phyloP scores from a whole-genome alignment of 805 yeast genomes.

The Saccharomycopsis selenospora region DNA sequence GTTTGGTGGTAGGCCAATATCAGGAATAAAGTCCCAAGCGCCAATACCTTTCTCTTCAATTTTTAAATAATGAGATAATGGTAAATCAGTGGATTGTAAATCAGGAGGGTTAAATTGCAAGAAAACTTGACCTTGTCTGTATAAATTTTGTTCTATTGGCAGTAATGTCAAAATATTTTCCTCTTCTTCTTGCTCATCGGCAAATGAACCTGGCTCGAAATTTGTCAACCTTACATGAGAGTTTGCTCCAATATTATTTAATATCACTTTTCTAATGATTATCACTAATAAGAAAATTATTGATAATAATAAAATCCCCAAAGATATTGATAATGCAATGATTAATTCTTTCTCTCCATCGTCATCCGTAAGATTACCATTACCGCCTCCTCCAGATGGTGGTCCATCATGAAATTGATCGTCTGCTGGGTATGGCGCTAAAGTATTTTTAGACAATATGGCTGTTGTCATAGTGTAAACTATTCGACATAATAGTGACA shows the following conservation, averaged over 20 bases:
- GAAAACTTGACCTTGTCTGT: constrained; percentile 34
- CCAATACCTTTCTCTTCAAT: constrained; percentile 83
- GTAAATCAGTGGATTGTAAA: constrained; percentile 30
- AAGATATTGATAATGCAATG: not conserved
- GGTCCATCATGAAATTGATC: no score
- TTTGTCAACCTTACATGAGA: not conserved
- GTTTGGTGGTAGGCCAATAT: constrained; percentile 45
- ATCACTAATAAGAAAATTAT: not conserved
- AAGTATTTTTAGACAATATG: no score
- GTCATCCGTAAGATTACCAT: not conserved
- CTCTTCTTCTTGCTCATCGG: constrained; percentile 20
- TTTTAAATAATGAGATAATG: constrained; percentile 50
- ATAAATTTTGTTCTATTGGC: constrained; percentile 33
- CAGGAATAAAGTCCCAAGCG: constrained; percentile 73
- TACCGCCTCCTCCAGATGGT: not conserved
- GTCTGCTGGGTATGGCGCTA: no score
- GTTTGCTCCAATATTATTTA: not conserved
- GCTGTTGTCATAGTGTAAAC: no score
- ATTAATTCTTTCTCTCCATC: not conserved
- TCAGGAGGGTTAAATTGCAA: constrained; percentile 38
- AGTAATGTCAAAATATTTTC: constrained; percentile 12
- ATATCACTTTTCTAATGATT: not conserved
- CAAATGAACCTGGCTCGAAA: constrained; percentile 22
- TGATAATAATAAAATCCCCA: not conserved
- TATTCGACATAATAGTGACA: no score